Evolutionary conservation across 2,329 filamentous ascomycete species (phyloP), one percentile per base, ranked within the genome.

Genomic region (Beauveria scarabaeidicola): DNA sequence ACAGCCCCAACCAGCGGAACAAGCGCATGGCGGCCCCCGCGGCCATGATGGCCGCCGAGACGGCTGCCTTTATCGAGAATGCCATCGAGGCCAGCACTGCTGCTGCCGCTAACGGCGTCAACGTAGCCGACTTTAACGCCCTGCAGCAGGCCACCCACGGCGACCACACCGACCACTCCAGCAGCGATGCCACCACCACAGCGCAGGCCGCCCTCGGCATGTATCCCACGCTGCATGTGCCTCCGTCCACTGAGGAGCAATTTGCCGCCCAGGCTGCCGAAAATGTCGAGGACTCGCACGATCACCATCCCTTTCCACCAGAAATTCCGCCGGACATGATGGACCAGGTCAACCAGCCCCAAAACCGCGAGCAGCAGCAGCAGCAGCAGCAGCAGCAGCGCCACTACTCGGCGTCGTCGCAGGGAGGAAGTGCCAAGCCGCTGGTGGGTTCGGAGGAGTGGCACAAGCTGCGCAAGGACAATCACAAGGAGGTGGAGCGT

Each of bases 401-500:
- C 66, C 66, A 43, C 62, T 78, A 74, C 65, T 69, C 73, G 38
- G 67, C 69, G 15, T 66, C 73, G 11, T 64, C 75, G 11, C 66
- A 78, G 64, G 73, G 78, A 64, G 73, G 78, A 59, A 73, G 71
- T 64, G 75, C 81, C 61, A 97, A 97, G 74, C 92, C 92, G 8
- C 84, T 87, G 7, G 94, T 97, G n/a, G 94, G 94, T 2, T 94
- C 91, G 2, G 91, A 96, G 58, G 93, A 97, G 74, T 99, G 94
- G 94, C 94, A 99, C 73, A 96, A 96, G 73, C 87, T 96, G 68
- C 86, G 94, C 63, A 94, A 96, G 71, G 93, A 97, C 69, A 99
- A 97, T 65, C 94, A 99, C 77, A 99, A 99, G 83, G 93, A 97
- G 81, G 94, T 99, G 63, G 94, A 99, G 76, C 91, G 94, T 62